These are phyloP conservation scores for Cichorium intybus DNA, from an alignment of 140 eudicot genomes.

Conservation along the genomic window DNA sequence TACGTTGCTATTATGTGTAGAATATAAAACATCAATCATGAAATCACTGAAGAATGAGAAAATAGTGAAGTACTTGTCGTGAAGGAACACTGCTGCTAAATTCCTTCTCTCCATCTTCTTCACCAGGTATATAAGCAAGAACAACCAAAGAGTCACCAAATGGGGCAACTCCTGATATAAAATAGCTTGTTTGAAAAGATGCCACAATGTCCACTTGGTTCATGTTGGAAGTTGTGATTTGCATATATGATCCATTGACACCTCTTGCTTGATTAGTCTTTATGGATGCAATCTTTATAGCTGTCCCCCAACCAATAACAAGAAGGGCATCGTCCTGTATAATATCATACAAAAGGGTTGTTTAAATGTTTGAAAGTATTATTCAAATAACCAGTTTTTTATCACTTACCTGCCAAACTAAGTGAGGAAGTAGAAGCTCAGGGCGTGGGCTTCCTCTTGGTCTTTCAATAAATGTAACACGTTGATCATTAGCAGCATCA, in stretches of 20 bases:
- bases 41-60: conserved; percentile 10
- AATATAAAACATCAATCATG: background rate
- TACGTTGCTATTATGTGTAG: too few species aligned
- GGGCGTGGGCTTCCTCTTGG: conserved; percentile 99
- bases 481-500: conserved; percentile 87
- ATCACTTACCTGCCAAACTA: conserved; percentile 87
- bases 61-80: conserved; percentile 59
- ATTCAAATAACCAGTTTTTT: background rate
- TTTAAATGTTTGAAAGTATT: conserved; percentile 15
- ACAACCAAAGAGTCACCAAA: conserved; percentile 95
- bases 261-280: conserved; percentile 55
- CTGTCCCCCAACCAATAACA: conserved; percentile 99
- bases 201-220: conserved; percentile 96
- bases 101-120: conserved; percentile 87
- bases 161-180: conserved; percentile 94
- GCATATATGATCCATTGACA: conserved; percentile 69
- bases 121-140: conserved; percentile 88
- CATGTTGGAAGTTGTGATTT: conserved; percentile 61
- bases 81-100: conserved; percentile 75
- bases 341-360: conserved; percentile 16
- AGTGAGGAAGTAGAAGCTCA: conserved; percentile 88
- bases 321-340: conserved; percentile 82
- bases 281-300: conserved; percentile 82
- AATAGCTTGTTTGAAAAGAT: conserved; percentile 90
- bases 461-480: conserved; percentile 84